Base-by-base conservation (phyloP, 768 basidiomycete species). In the Auricularia sp. region DNA sequence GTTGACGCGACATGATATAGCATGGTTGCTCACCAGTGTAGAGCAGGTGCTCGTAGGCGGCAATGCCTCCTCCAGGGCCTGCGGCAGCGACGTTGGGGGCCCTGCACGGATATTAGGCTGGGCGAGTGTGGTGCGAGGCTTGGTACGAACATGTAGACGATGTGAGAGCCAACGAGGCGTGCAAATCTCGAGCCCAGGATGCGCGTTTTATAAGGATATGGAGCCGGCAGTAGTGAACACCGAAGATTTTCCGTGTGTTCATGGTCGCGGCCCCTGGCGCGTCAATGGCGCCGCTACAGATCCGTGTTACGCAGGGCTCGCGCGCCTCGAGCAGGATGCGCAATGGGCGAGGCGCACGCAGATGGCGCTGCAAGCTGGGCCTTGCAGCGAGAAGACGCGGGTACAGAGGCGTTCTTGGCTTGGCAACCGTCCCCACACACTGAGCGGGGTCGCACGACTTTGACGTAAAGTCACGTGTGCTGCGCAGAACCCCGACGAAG, bases 11-110 rank as follows among this genome's bases (percentile, higher is more conserved):
- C 29, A 29, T 29, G 29, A 29, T 29, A 29, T 29, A 29, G 29
- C 29, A 29, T 29, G 29, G 29, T 29, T 29, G 33, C 56, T 7
- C 62, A 88, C 89, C 72, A 85, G 88, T 61, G 85, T 88, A 14
- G 86, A 87, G 33, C 88, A 88, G 11, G 88, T 89, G 71, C 89
- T 86, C 56, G 24, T 67, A 90, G 83, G 61, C 86, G 87, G 63
- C 54, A 16, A 14, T 61, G 62, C 63, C 62, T 29, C 63, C 64
- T 18, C 13, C 36, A n/a, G 44, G 37, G 39, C 18, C 62, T 34
- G 39, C 63, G 21, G 33, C 47, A 37, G 35, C 63, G 39, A 24
- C 54, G 24, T n/a, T 56, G 39, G 54, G 56, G 39, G 21, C 59
- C 65, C 29, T 61, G 62, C 21, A 29, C 65, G 36, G 44, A 37